Evolutionary conservation across 352 stramenopile species (phyloP).

Genomic region (Pythium dissimile): DNA sequence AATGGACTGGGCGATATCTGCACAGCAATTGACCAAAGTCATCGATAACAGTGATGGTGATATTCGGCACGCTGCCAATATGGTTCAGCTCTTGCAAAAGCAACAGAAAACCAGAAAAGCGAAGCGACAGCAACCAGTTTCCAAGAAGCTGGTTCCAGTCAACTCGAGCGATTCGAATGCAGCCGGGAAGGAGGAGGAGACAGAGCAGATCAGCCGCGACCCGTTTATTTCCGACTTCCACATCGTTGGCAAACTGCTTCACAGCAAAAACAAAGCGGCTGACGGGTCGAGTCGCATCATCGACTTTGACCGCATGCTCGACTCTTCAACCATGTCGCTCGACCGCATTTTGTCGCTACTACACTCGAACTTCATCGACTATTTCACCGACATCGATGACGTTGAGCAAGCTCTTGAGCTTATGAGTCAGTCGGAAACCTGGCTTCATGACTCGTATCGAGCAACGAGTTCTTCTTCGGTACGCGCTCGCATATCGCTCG

Average conservation of each 20-base stretch:
- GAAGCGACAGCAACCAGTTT: constrained; percentile 3
- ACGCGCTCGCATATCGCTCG: too few species aligned
- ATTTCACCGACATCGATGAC: constrained; percentile 77
- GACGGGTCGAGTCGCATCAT: constrained; percentile 3
- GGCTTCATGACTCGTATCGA: constrained; percentile 53
- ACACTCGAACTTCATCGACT: constrained; percentile 67
- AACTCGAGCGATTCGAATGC: neutral
- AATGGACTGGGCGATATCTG: constrained; percentile 29
- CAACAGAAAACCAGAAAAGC: constrained; percentile 1
- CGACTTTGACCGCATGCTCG: constrained; percentile 49
- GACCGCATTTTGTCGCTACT: constrained; percentile 62
- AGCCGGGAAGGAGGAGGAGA: too few species aligned
- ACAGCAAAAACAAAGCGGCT: constrained; percentile 34
- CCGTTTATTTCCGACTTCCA: constrained; percentile 81
- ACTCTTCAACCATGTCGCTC: constrained; percentile 48
- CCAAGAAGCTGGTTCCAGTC: neutral
- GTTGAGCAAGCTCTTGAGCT: constrained; percentile 52
- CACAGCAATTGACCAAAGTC: constrained; percentile 38
- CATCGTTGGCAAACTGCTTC: constrained; percentile 71
- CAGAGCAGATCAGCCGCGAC: constrained; percentile 36
- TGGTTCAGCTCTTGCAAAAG: constrained; percentile 49
- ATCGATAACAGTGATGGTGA: constrained; percentile 68
- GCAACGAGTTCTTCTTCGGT: constrained; percentile 48
- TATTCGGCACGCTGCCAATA: constrained; percentile 79
- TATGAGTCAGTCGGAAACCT: constrained; percentile 66